A percentile compares a stretch with the other conserved stretches of the same genome.
phyloP scores from a whole-genome alignment of 306 rosid genomes.

The Fragaria iinumae region DNA sequence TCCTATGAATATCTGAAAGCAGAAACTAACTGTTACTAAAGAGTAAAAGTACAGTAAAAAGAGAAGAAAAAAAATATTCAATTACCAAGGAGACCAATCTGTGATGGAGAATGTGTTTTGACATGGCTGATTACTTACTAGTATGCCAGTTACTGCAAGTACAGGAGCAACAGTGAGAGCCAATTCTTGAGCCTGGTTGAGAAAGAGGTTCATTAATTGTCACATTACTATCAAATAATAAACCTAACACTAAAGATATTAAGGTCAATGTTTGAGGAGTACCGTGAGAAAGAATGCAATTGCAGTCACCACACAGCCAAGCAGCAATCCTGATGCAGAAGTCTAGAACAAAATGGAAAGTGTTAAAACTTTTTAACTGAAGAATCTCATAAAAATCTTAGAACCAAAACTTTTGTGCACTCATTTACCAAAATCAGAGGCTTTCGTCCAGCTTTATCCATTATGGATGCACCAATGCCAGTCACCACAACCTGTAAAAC shows the following conservation, averaged over 20 bases:
- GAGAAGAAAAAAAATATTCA: background rate
- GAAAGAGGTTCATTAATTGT: conserved; percentile 13
- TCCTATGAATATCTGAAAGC: conserved; percentile 63
- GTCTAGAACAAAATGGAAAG: conserved; percentile 34
- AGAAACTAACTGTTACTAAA: conserved; percentile 2
- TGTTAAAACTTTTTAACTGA: conserved; percentile 12
- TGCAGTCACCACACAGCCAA: conserved; percentile 58
- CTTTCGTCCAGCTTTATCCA: conserved; percentile 80
- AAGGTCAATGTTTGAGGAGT: conserved; percentile 8
- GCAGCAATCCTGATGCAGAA: conserved; percentile 69
- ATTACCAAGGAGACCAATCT: background rate
- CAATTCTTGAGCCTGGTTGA: conserved; percentile 54
- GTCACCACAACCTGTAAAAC: conserved; percentile 59
- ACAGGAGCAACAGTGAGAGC: conserved; percentile 49
- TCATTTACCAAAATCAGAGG: conserved; percentile 69
- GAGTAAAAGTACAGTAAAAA: background rate
- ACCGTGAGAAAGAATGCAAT: conserved; percentile 80
- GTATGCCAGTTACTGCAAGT: conserved; percentile 68
- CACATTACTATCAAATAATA: conserved; percentile 3
- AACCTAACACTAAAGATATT: conserved; percentile 2
- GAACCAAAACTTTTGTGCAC: background rate
- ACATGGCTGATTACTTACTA: conserved; percentile 43
- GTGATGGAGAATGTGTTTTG: background rate
- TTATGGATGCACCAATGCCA: conserved; percentile 51
- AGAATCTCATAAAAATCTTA: conserved; percentile 11